A percentile compares a stretch with the other conserved stretches of the same genome.
Conservation (phyloP, 2,329 filamentous ascomycete species). For the Bipolaris sorokiniana region DNA sequence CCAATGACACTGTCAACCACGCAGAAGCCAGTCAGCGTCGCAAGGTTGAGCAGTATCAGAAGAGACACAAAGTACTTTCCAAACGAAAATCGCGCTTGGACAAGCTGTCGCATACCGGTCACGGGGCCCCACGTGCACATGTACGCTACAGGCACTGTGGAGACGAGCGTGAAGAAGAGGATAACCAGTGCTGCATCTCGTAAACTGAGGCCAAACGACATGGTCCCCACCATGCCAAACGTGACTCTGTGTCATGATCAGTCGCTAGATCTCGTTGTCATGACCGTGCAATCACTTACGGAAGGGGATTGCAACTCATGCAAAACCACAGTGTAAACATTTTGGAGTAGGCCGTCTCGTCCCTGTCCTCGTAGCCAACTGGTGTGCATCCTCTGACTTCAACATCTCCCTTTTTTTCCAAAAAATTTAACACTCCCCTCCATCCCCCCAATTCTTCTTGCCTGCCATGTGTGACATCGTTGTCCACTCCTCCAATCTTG, state of each 20-base stretch:
- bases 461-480: conserved; percentile 17
- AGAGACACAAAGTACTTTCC: conserved; percentile 62
- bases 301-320: conserved; percentile 62
- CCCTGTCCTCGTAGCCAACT: conserved; percentile 61
- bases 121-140: conserved; percentile 65
- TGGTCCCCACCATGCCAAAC: conserved; percentile 68
- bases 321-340: conserved; percentile 68
- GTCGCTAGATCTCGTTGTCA: neutral
- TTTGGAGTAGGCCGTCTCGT: conserved; percentile 60
- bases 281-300: conserved; percentile 52
- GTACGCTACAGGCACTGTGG: conserved; percentile 61
- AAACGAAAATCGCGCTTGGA: conserved; percentile 68
- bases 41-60: conserved; percentile 67
- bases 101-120: conserved; percentile 70
- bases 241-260: conserved; percentile 54
- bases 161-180: conserved; percentile 66
- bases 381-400: conserved; percentile 59
- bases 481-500: conserved; percentile 1
- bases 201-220: conserved; percentile 61
- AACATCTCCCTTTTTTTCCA: conserved; percentile 36
- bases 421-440: conserved; percentile 24
- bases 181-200: conserved; percentile 65
- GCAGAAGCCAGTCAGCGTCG: conserved; percentile 67
- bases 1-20: conserved; percentile 67
- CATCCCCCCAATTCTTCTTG: conserved; percentile 21